Conservation (phyloP, 257 asterid genomes). For the Fraxinus cuspidata region DNA sequence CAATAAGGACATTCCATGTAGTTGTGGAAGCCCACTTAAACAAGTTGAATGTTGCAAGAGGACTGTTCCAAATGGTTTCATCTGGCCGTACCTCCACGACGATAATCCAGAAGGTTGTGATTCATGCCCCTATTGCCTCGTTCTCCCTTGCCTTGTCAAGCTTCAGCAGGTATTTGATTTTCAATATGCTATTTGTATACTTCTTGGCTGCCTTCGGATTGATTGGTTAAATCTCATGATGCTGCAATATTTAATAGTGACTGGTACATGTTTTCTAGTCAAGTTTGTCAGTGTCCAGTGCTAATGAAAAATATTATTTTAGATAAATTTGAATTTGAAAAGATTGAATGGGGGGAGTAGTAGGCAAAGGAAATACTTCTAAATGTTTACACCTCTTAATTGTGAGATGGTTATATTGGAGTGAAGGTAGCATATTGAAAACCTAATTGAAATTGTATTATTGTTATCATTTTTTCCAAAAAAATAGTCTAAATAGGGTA, state of each 20-base stretch:
- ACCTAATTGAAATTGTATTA: neutral
- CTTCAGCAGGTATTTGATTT: slow-evolving; percentile 76
- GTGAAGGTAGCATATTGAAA: neutral
- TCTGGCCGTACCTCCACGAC: slow-evolving; percentile 90
- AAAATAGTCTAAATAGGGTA: neutral
- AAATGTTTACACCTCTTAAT: neutral
- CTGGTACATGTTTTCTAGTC: neutral
- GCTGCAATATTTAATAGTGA: neutral
- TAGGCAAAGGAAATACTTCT: neutral
- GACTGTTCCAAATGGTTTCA: slow-evolving; percentile 70
- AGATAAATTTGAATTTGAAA: slow-evolving; percentile 10
- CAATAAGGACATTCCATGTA: slow-evolving; percentile 84
- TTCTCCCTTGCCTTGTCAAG: slow-evolving; percentile 92
- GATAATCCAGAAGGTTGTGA: slow-evolving; percentile 93
- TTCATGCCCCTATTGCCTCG: slow-evolving; percentile 93
- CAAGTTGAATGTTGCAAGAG: slow-evolving; percentile 88
- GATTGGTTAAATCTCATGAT: neutral
- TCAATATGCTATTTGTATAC: slow-evolving; percentile 9
- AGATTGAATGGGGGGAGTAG: slow-evolving; percentile 7
- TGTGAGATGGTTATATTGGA: too few relatives aligned
- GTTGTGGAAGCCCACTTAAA: slow-evolving; percentile 94
- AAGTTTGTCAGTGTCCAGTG: neutral
- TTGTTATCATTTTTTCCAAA: neutral
- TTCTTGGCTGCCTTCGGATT: slow-evolving; percentile 20
- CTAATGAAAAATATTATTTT: neutral